Evolutionary conservation across 2,329 filamentous ascomycete genomes (phyloP).

Genomic region (Iodosphaeria phyllophila): DNA sequence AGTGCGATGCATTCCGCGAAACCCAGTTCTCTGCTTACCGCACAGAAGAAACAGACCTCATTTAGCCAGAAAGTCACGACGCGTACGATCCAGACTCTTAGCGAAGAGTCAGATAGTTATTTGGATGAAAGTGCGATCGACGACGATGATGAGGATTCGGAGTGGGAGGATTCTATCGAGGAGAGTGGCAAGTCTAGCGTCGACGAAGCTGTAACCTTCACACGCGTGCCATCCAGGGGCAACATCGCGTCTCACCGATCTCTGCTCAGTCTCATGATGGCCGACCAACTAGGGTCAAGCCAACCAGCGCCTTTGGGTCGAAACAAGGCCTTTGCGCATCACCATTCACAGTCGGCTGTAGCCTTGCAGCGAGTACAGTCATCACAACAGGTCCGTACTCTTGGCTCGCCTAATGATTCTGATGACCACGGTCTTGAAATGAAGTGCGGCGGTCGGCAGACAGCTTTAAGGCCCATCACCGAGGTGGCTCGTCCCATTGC

Average conservation of each 20-base stretch:
- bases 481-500: slow-evolving; percentile 47
- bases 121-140: slow-evolving; percentile 72
- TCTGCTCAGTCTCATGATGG: slow-evolving; percentile 76
- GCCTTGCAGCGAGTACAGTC: slow-evolving; percentile 46
- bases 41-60: slow-evolving; percentile 58
- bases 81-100: slow-evolving; percentile 41
- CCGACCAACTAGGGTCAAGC: slow-evolving; percentile 46
- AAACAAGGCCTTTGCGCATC: slow-evolving; percentile 23
- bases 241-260: slow-evolving; percentile 76
- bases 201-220: slow-evolving; percentile 66
- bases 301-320: no score
- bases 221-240: slow-evolving; percentile 73
- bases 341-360: slow-evolving; percentile 47
- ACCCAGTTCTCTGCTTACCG: slow-evolving; percentile 19
- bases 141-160: slow-evolving; percentile 44
- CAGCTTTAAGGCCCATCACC: slow-evolving; percentile 32
- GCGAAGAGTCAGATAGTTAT: slow-evolving; percentile 40
- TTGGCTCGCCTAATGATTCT: slow-evolving; percentile 35
- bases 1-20: slow-evolving; percentile 27
- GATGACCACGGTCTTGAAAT: slow-evolving; percentile 46
- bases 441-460: slow-evolving; percentile 34
- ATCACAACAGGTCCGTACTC: slow-evolving; percentile 20
- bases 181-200: slow-evolving; percentile 72
- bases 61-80: slow-evolving; percentile 62
- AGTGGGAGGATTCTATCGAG: slow-evolving; percentile 50